These are phyloP conservation scores for Coriaria nepalensis DNA, from an alignment of 306 rosid species.

Conservation along the genomic window DNA sequence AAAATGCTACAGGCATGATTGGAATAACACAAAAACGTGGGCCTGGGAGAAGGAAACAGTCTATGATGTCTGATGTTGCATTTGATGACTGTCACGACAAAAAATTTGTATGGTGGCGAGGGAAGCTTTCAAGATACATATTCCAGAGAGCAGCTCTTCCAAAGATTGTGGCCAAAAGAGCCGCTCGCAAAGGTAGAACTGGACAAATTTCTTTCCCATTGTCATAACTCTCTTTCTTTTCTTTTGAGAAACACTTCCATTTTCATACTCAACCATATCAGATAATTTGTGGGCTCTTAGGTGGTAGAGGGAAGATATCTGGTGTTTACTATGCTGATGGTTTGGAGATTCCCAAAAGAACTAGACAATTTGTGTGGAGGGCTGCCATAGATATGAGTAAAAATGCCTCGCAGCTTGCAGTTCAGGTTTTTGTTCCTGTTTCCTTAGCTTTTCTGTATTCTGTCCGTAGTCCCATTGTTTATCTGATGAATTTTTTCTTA, in stretches of 20 bases:
- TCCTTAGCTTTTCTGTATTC: conserved; percentile 3
- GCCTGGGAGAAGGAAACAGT: conserved; percentile 56
- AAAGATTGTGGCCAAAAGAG: conserved; percentile 39
- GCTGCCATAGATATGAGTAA: conserved; percentile 77
- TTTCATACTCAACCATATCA: no score
- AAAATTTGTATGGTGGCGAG: conserved; percentile 72
- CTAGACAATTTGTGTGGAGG: conserved; percentile 81
- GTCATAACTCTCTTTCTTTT: conserved; percentile 3
- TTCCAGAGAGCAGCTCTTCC: conserved; percentile 75
- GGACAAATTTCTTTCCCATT: background rate
- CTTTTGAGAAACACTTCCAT: background rate
- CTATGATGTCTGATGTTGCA: conserved; percentile 40
- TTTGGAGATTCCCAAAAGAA: conserved; percentile 72
- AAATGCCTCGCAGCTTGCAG: conserved; percentile 80
- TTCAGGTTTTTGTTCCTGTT: conserved; percentile 48
- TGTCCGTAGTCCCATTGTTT: background rate
- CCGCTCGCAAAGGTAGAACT: conserved; percentile 71
- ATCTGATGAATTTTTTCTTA: conserved; percentile 13
- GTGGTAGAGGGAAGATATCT: conserved; percentile 59
- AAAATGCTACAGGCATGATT: conserved; percentile 37
- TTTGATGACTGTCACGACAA: conserved; percentile 30
- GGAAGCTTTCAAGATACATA: conserved; percentile 46
- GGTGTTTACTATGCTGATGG: conserved; percentile 63
- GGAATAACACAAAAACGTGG: conserved; percentile 64
- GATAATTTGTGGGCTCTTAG: conserved; percentile 20